These are phyloP conservation scores for Lentinula detonsa DNA, from an alignment of 768 basidiomycete species.

Conservation along the genomic window DNA sequence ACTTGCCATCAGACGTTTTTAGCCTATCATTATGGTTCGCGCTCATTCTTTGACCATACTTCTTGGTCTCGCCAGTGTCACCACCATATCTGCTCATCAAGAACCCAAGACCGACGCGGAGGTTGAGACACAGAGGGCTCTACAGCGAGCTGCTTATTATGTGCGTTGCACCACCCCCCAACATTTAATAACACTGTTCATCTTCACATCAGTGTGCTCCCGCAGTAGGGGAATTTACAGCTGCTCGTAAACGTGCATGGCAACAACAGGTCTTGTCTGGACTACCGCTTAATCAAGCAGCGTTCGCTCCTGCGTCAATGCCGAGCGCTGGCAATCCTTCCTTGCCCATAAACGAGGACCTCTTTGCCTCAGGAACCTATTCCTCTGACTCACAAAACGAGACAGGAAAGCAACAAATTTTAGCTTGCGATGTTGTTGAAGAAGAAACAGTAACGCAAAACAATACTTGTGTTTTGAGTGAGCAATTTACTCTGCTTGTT, in stretches of 20 bases:
- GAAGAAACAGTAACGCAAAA: constrained; percentile 42
- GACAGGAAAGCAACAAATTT: constrained; percentile 15
- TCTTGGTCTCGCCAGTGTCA: background rate
- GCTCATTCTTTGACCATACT: background rate
- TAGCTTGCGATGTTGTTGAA: constrained; percentile 41
- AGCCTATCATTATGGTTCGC: background rate
- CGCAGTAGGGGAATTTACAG: constrained; percentile 45
- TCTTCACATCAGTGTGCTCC: constrained; percentile 38
- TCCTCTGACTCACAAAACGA: constrained; percentile 20
- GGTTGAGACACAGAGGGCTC: constrained; percentile 38
- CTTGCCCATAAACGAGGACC: constrained; percentile 33
- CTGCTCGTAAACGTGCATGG: constrained; percentile 40
- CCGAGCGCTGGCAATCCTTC: constrained; percentile 25
- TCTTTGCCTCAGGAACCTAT: constrained; percentile 35
- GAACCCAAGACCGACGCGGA: constrained; percentile 39
- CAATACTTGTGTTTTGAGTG: constrained; percentile 45
- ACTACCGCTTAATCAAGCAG: background rate
- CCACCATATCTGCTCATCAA: constrained; percentile 27
- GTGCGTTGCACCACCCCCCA: constrained; percentile 21
- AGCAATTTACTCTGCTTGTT: background rate
- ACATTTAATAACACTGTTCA: background rate
- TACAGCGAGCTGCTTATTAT: constrained; percentile 49
- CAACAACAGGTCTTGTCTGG: constrained; percentile 32
- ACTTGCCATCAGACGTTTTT: background rate
- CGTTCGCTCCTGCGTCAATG: background rate